Base-by-base conservation (phyloP, 2,329 filamentous ascomycete species). In the Huntiella abstrusa region DNA sequence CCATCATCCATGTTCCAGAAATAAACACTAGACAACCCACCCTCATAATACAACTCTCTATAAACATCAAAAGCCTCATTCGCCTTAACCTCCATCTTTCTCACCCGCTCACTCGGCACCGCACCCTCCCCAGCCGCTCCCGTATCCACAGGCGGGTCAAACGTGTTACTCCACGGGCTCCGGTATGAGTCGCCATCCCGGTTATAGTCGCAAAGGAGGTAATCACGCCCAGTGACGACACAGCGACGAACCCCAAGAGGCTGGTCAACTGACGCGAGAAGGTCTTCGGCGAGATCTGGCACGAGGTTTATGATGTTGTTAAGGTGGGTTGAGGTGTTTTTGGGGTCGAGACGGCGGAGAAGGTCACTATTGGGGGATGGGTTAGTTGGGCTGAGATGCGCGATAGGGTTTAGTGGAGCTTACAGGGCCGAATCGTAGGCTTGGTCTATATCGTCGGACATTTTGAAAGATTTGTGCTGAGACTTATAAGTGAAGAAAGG, bases 161-260 rank as follows among this genome's bases (percentile, higher is more conserved):
- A 98, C 64, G 94, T 83, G 66, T 96, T 96, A 66, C 81, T 91
- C 91, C 91, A 98, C n/a, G 91, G 91, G 53, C 84, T 93, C 52
- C 91, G 82, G 73, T 94, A 94, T 65, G 83, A 92, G 67, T 95
- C 88, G 52, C 91, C 91, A 64, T 98, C 91, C 53, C 91, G 87
- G 72, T 98, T 98, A 73, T 98, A 98, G 73, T 98, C 91, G 71
- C 91, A 98, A 58, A 95, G 82, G 44, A 98, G 77, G 68, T 94
- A 98, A 66, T 96, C 91, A 55, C 88, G 83, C 56, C 86, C 85
- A 32, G 84, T 82, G 64, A 87, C 83, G 55, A 77, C 76, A 70
- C 91, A 96, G 54, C 83, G 81, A 56, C 81, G 79, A 52, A 92
- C 74, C 50, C 82, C 78, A 48, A 98, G 79, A 17, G 91, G 91